Evolutionary conservation across 1,284 basidiomycete species (phyloP).

Genomic region (Boletus albobrunnescens): DNA sequence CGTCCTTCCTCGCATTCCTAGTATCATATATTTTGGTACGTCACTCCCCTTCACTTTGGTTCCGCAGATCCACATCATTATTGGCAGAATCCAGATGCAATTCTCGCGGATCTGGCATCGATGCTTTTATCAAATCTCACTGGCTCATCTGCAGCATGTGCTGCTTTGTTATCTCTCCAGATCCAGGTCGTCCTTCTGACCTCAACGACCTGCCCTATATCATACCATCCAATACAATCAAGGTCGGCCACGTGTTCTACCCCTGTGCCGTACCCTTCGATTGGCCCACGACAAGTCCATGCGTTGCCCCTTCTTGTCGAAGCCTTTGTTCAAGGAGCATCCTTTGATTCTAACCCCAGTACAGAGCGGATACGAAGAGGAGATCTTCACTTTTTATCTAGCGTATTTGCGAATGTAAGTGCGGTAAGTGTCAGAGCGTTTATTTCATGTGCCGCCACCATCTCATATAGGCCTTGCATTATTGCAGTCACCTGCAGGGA

Average conservation of each 20-base stretch:
- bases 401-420: conserved; percentile 87
- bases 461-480: conserved; percentile 3
- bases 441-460: background rate
- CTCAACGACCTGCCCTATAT: conserved; percentile 34
- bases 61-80: conserved; percentile 13
- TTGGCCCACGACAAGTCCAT: conserved; percentile 50
- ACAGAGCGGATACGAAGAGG: conserved; percentile 62
- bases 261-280: conserved; percentile 60
- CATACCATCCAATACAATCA: conserved; percentile 70
- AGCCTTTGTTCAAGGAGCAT: conserved; percentile 77
- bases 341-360: conserved; percentile 43
- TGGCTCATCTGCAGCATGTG: conserved; percentile 68
- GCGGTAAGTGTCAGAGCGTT: conserved; percentile 47
- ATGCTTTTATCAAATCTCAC: conserved; percentile 98
- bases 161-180: conserved; percentile 63
- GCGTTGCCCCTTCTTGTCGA: conserved; percentile 80
- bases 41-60: conserved; percentile 15
- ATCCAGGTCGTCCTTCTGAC: conserved; percentile 59
- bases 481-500: conserved; percentile 59
- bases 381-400: conserved; percentile 83
- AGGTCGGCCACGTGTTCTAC: conserved; percentile 67
- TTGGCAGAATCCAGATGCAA: conserved; percentile 77
- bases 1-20: conserved; percentile 77
- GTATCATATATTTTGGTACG: conserved; percentile 89
- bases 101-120: conserved; percentile 89